Percentiles rank a stretch among this genome's conserved stretches.
These are phyloP conservation scores for Mycena leptocephala DNA, from an alignment of 768 basidiomycete genomes.

Conservation along the genomic window DNA sequence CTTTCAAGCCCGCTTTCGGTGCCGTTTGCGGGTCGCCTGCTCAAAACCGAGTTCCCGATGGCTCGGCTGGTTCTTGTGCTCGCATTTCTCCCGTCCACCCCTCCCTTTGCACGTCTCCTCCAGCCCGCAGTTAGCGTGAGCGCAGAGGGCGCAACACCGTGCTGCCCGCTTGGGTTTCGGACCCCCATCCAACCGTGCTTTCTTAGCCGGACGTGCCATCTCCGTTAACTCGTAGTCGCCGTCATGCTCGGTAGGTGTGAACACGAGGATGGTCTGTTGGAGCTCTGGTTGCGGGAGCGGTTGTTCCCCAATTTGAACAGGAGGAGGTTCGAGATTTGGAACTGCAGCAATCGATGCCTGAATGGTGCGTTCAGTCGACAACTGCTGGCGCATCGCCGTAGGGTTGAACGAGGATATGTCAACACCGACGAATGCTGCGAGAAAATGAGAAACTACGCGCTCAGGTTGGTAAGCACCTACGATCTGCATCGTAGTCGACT, in stretches of 20 bases:
- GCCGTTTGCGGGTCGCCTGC: constrained; percentile 5
- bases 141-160: constrained; percentile 16
- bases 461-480: neutral
- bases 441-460: neutral
- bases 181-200: neutral
- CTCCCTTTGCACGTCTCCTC: neutral
- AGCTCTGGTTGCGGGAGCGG: neutral
- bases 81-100: constrained; percentile 10
- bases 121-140: constrained; percentile 9
- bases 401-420: constrained; percentile 16
- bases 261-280: constrained; percentile 10
- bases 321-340: neutral
- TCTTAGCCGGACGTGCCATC: neutral
- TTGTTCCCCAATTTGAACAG: neutral
- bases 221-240: constrained; percentile 2
- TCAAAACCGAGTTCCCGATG: constrained; percentile 18
- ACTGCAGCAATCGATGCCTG: neutral
- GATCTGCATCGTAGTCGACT: constrained; percentile 11
- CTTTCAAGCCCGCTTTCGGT: neutral
- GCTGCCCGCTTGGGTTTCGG: neutral
- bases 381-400: constrained; percentile 10
- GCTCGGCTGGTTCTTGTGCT: neutral
- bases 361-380: neutral
- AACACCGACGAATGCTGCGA: neutral
- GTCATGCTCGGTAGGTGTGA: neutral